Evolutionary conservation across 495 filamentous ascomycete species (phyloP), one percentile per base, ranked within the genome.

Genomic region (Choiromyces venosus): DNA sequence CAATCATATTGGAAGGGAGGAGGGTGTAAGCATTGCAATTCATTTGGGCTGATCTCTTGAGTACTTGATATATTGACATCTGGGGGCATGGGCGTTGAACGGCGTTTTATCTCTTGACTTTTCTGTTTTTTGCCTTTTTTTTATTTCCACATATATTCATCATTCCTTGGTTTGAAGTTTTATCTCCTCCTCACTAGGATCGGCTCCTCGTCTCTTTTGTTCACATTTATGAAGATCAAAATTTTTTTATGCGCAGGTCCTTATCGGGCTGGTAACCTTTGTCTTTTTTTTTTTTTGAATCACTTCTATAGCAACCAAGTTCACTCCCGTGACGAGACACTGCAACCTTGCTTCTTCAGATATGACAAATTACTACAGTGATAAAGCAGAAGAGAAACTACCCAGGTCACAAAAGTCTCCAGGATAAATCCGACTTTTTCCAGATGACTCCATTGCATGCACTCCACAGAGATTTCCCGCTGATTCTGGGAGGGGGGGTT

Each of bases 11-110:
- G 75, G 75, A 16, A 65, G 74, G 52, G 75, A 77, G 35, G 75
- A 67, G 36, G 75, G 75, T n/a, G 74, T 77, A 35, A 77, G 75
- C 21, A 77, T 77, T 66, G 75, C 75, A 18, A 73, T 77, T 61
- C 75, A 77, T 44, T 39, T 77, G 44, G 75, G 76, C 25, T 77
- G 39, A 65, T 52, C 52, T 5, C 52, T 29, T 9, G 19, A 29
- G 21, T 7, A 36, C 14, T 37, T 37, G 38, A 33, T 37, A 38
- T 64, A 8, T 70, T 38, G 16, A 16, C 16, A 37, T 18, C 29
- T 65, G 21, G 66, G 39, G 37, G 19, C 61, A 18, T n/a, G 37
- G 72, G 71, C 66, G 65, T 65, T 56, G 1, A 44, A 42, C 37
- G 71, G 74, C 67, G 67, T 70, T 75, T 61, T 25, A 33, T 61